These are phyloP conservation scores for Colletotrichum liriopes DNA, from an alignment of 2,329 filamentous ascomycete species.

Conservation along the genomic window DNA sequence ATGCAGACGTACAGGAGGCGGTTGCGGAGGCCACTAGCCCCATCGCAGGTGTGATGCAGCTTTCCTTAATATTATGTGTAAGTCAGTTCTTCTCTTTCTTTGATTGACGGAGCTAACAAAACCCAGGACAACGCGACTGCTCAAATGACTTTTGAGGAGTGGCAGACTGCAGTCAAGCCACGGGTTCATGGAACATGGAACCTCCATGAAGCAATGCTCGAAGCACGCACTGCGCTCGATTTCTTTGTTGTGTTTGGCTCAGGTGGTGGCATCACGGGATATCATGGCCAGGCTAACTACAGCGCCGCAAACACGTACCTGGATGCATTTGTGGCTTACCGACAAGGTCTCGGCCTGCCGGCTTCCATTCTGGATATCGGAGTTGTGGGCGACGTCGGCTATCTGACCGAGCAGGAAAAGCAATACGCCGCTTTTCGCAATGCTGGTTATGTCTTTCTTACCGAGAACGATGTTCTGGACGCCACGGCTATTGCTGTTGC, in stretches of 20 bases:
- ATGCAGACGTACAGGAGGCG: neutral
- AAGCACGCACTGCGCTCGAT: constrained; percentile 47
- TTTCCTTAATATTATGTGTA: constrained; percentile 6
- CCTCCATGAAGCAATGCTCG: constrained; percentile 51
- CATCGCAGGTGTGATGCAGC: constrained; percentile 29
- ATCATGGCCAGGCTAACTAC: constrained; percentile 58
- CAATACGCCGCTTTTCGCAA: constrained; percentile 15
- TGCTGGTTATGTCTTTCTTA: constrained; percentile 25
- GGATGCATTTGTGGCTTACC: constrained; percentile 56
- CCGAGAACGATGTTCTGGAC: constrained; percentile 27
- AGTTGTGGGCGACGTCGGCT: constrained; percentile 56
- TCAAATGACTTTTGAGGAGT: constrained; percentile 54
- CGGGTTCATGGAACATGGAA: constrained; percentile 60
- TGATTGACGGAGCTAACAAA: no score
- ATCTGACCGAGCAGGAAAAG: constrained; percentile 24
- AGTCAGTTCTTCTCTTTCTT: no score
- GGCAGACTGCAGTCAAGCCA: constrained; percentile 50
- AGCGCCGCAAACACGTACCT: constrained; percentile 59
- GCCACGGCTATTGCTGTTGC: constrained; percentile 6
- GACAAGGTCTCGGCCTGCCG: constrained; percentile 53
- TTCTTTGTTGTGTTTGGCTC: constrained; percentile 66
- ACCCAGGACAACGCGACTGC: neutral
- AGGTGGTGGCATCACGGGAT: constrained; percentile 60
- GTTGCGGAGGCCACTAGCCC: constrained; percentile 4
- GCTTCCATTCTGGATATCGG: constrained; percentile 58